These are phyloP conservation scores for Cordyceps cateniannulata DNA, from an alignment of 2,329 filamentous ascomycete genomes.

Conservation along the genomic window DNA sequence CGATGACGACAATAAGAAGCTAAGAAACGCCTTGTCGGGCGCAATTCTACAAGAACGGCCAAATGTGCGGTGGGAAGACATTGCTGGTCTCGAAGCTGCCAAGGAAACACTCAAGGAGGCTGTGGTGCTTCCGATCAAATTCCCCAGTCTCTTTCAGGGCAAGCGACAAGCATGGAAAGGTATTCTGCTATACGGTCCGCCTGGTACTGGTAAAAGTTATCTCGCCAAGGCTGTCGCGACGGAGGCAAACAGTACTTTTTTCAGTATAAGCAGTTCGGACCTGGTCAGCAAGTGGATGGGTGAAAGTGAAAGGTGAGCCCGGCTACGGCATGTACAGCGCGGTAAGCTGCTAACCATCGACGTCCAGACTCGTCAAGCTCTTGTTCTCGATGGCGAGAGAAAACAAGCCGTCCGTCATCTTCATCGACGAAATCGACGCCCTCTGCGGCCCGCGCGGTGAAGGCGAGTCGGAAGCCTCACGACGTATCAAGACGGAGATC, in stretches of 20 bases:
- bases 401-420: constrained; percentile 97
- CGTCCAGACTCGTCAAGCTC: constrained; percentile 77
- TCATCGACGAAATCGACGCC: constrained; percentile 97
- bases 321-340: neutral
- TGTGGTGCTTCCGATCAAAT: constrained; percentile 96
- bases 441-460: constrained; percentile 88
- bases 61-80: constrained; percentile 96
- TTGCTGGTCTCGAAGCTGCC: constrained; percentile 85
- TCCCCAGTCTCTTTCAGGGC: constrained; percentile 90
- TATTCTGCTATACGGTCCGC: constrained; percentile 90
- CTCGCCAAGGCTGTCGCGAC: constrained; percentile 96
- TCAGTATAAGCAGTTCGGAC: constrained; percentile 96
- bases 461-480: constrained; percentile 94
- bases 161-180: constrained; percentile 98
- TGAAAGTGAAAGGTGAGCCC: constrained; percentile 80
- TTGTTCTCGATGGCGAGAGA: constrained; percentile 97
- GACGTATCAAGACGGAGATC: constrained; percentile 97
- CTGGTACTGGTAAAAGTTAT: constrained; percentile 96
- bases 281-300: constrained; percentile 99
- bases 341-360: constrained; percentile 17
- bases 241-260: constrained; percentile 98
- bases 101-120: constrained; percentile 98
- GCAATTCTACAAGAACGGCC: constrained; percentile 94
- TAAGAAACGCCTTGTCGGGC: constrained; percentile 81
- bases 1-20: constrained; percentile 92